Percentiles rank a stretch among this genome's conserved stretches.
These are phyloP conservation scores for Mucor velutinosus DNA, from an alignment of 371 early-diverging fungal genomes.

Conservation along the genomic window DNA sequence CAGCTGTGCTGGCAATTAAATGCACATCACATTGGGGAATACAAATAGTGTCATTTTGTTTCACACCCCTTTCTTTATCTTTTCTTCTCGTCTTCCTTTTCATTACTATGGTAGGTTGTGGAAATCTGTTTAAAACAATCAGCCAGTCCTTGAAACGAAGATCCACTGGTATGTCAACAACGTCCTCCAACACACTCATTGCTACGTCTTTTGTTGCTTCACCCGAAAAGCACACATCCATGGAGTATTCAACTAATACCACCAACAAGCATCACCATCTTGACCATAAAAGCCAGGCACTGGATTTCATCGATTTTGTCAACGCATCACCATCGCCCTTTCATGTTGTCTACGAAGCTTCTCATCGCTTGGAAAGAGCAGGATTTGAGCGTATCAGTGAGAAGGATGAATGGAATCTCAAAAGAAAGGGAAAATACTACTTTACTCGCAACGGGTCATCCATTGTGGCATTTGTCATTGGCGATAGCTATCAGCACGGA, in stretches of 20 bases:
- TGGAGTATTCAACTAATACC: conserved; percentile 5
- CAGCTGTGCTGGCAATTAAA: neutral
- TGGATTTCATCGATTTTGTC: conserved; percentile 81
- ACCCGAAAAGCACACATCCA: neutral
- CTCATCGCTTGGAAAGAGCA: conserved; percentile 58
- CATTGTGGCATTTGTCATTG: conserved; percentile 91
- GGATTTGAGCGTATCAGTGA: conserved; percentile 87
- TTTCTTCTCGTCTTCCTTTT: neutral
- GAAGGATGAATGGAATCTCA: conserved; percentile 74
- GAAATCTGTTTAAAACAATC: conserved; percentile 12
- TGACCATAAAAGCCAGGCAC: conserved; percentile 21
- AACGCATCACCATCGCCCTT: conserved; percentile 90
- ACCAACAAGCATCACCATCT: neutral
- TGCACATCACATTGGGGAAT: neutral
- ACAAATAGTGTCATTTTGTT: neutral
- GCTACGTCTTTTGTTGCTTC: conserved; percentile 13
- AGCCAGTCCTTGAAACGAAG: conserved; percentile 13
- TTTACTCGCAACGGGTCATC: conserved; percentile 89
- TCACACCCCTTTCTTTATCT: neutral
- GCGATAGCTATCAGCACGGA: conserved; percentile 76
- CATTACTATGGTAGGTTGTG: conserved; percentile 20
- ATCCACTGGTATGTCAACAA: conserved; percentile 12
- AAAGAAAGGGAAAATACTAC: conserved; percentile 84
- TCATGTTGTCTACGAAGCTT: conserved; percentile 81
- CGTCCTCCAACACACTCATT: conserved; percentile 16